Base-by-base conservation (phyloP, 345 rosid species). In the Linum lewisii region DNA sequence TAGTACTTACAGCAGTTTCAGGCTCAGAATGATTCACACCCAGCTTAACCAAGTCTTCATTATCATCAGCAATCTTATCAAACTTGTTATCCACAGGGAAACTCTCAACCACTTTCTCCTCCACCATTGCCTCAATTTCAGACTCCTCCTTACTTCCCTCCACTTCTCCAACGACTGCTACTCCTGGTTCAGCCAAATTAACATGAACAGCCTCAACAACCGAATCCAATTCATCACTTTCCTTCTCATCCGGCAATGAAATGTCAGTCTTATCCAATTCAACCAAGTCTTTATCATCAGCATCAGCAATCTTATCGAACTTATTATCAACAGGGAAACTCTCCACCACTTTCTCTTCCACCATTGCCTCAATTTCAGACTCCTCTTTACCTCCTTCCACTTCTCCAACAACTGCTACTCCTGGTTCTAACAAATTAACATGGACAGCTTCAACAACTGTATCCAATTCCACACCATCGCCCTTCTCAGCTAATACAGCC, bases 1-100 rank as follows among this genome's bases (percentile, higher is more conserved):
- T 38, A 63, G 22, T 51, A 62, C 63, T 34, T 6, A 1, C 21
- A 24, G 21, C 53, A 18, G 52, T 64, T 63, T 53, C 70, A 58
- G 66, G 57, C 54, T 70, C 75, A 53, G 63, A 42, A 55, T 61
- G 23, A 24, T 71, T 64, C 54, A 62, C 77, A 56, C 56, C 68
- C 42, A 65, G 66, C 56, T 69, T 66, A 52, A 61, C 65, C 24
- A 26, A 47, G 58, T 29, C 64, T 54, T 63, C 77, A 11, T 62
- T 74, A 57, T 54, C 71, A 56, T 42, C 47, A 29, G 61, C 72
- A 67, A 74, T 61, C 25, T 60, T 72, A 63, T 79, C 76, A 72
- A 82, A 78, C 53, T 73, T 79, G 75, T 80, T 81, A 59, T 75
- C 79, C 70, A 81, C 50, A 24, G 68, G 62, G 19, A 54, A 68